These are phyloP conservation scores for Malbranchea zuffiana DNA, from an alignment of 2,329 filamentous ascomycete genomes.

Conservation along the genomic window DNA sequence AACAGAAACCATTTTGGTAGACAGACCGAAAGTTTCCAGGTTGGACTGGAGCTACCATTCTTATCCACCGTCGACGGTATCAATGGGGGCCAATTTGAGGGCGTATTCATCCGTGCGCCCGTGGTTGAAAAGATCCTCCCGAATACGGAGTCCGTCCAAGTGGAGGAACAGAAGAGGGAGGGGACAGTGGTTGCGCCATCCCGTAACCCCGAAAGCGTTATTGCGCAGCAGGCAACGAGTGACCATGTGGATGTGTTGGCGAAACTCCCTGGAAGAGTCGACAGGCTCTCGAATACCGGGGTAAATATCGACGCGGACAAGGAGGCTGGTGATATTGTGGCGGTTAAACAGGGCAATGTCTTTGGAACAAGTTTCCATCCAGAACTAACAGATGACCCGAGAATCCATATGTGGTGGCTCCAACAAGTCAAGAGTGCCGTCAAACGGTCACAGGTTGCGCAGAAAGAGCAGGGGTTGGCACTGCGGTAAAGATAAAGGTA, in stretches of 20 bases:
- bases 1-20: conserved; percentile 92
- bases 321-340: conserved; percentile 62
- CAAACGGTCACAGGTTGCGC: conserved; percentile 16
- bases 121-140: conserved; percentile 75
- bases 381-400: conserved; percentile 73
- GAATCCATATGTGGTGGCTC: conserved; percentile 94
- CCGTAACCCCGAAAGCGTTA: conserved; percentile 34
- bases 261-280: conserved; percentile 43
- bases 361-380: conserved; percentile 95
- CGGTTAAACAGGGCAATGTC: conserved; percentile 80
- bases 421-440: conserved; percentile 49
- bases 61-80: conserved; percentile 33
- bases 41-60: conserved; percentile 62
- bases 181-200: conserved; percentile 50
- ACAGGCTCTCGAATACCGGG: conserved; percentile 38
- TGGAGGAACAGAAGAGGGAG: conserved; percentile 36
- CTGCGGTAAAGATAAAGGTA: conserved; percentile 8
- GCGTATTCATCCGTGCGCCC: conserved; percentile 87
- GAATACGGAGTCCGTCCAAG: conserved; percentile 40
- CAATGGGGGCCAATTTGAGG: conserved; percentile 48
- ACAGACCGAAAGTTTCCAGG: conserved; percentile 84
- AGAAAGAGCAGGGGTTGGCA: conserved; percentile 3
- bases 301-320: conserved; percentile 30
- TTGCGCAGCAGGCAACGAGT: conserved; percentile 36
- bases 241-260: conserved; percentile 49